Evolutionary conservation across 495 filamentous ascomycete genomes (phyloP), one percentile per base, ranked within the genome.

Genomic region (Tuber magnatum): DNA sequence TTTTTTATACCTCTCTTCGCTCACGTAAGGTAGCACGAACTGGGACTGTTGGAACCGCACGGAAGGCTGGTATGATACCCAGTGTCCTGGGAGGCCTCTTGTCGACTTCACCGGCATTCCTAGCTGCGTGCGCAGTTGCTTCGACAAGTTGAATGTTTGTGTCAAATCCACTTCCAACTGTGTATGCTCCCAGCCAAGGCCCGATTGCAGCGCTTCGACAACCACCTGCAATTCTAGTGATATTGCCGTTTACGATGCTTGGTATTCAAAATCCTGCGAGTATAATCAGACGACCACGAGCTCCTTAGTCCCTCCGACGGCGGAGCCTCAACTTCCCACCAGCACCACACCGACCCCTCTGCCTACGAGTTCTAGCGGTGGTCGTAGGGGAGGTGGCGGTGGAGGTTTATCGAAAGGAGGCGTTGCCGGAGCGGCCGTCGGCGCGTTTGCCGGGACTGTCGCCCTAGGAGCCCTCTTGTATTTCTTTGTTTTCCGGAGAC

Each of bases 81-180:
- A 74, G 44, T 74, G 73, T 9, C 73, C 73, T 18, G 46, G 42
- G 35, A 69, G 51, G 10, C 43, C 43, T 7, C 32, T 46, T 24
- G n/a, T 74, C 7, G 35, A 74, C 41, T 38, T 51, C 2, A n/a
- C 28, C 20, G 40, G 68, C 7, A 74, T 74, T n/a, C 73, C 73
- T 28, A 32, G 42, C 0, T 74, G 73, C 41, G 73, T 56, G 46
- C 12, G 51, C 69, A 5, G 40, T 41, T 35, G 68, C 73, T 42
- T 42, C 61, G 7, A 69, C 68, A 0, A 73, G 71, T 10, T 69
- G 32, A 61, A 71, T 41, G 39, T 75, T 41, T 18, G 68, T 78
- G 22, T 39, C 32, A 32, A 74, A n/a, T 70, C 32, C 35, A 74
- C 73, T 2, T 43, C 42, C n/a, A 74, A 74, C 68, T 74, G 73